These are phyloP conservation scores for Penicillium waksmanii DNA, from an alignment of 495 filamentous ascomycete species.

Conservation along the genomic window DNA sequence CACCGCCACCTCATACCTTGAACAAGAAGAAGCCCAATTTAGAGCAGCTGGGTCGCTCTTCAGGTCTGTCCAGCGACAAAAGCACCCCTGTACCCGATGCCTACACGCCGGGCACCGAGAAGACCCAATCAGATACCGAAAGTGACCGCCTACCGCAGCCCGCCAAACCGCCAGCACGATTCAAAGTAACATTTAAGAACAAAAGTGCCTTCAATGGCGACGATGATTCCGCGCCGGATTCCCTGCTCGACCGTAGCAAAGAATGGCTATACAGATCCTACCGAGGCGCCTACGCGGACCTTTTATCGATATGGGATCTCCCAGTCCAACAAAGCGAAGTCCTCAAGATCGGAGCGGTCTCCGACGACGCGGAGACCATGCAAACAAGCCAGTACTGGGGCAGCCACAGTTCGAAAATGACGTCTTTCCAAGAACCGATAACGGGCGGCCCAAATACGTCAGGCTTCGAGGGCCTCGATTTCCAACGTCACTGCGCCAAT, in stretches of 20 bases:
- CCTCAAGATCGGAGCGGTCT: constrained; percentile 65
- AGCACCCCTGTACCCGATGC: not conserved
- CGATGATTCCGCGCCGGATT: constrained; percentile 66
- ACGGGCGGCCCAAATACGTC: constrained; percentile 1
- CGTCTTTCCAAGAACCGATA: constrained; percentile 27
- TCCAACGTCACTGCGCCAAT: constrained; percentile 48
- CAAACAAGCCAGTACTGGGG: constrained; percentile 29
- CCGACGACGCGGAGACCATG: constrained; percentile 19
- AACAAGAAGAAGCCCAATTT: constrained; percentile 67
- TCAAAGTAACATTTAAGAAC: constrained; percentile 73
- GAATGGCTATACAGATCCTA: constrained; percentile 67
- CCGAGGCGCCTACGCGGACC: constrained; percentile 77
- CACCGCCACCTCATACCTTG: constrained; percentile 56
- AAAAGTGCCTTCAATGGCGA: constrained; percentile 78
- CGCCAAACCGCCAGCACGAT: constrained; percentile 37
- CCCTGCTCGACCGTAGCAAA: constrained; percentile 69
- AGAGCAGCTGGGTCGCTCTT: constrained; percentile 62
- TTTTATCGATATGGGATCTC: constrained; percentile 81
- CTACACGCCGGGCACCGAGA: not conserved
- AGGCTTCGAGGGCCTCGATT: constrained; percentile 37
- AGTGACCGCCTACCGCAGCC: constrained; percentile 39
- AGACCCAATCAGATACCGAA: constrained; percentile 51
- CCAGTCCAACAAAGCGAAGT: constrained; percentile 77
- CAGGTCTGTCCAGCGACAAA: not conserved
- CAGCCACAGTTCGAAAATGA: constrained; percentile 24